Evolutionary conservation across 1,139 yeast genomes (phyloP), one percentile per base, ranked within the genome.

Genomic region (Debaryomyces sp.): DNA sequence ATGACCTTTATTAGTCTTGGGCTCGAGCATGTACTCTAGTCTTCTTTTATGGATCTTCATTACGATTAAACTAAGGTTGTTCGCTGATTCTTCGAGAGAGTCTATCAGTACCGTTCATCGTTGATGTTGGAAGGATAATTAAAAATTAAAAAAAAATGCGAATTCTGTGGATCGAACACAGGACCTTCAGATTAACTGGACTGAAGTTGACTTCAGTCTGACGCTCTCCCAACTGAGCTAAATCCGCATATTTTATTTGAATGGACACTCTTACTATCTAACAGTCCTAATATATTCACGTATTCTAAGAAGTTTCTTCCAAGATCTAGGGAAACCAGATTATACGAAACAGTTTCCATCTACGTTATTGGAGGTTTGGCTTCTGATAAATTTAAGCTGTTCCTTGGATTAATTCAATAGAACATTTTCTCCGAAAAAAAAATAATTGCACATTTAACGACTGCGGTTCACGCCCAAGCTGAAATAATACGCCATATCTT

Each of bases 221-320:
- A 81, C 89, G 89, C 89, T 84, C 89, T 84, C 89, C 89, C 89
- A 80, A 81, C 88, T 84, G 89, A 84, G 89, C 89, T 83, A 83
- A 82, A 74, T 71, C 85, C 84, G 86, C 85, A 9, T 18, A 13
- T 29, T 44, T 13, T 13, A 30, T 4, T 12, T 5, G 4, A 27
- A 1, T 12, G 5, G 13, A 12, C 12, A 12, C 3, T n/a, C 4
- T 12, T 5, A 12, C 6, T 2, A 10, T 1, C 30, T 27, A 27
- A 3, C 30, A 12, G 30, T 4, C 13, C 30, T 13, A 12, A 27
- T 27, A 27, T 10, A 12, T 10, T 7, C 12, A 9, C 9, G 9
- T 24, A 24, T 2, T 15, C 17, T 8, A 6, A n/a, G 30, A 4
- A 18, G 4, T 18, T 6, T 6, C 12, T 12, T 12, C n/a, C 30